Base-by-base conservation (phyloP, 176 grass and related monocot genomes). In the Hyparrhenia diplandra region DNA sequence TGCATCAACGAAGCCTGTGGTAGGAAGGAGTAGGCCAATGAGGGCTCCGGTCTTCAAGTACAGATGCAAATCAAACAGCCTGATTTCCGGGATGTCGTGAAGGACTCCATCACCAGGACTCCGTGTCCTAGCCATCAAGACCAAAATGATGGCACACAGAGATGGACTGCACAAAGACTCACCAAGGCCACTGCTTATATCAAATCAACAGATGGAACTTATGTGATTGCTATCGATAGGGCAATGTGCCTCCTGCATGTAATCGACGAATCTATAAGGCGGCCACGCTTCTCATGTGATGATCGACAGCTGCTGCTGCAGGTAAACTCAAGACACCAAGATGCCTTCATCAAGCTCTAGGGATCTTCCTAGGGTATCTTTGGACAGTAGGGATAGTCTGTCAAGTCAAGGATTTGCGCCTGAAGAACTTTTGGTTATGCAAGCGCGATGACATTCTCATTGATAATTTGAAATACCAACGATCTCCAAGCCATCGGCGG, bases 281-380 rank as follows among this genome's bases (percentile, higher is more conserved):
- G 31, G 7, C 35, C 58, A 13, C 66, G 85, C n/a, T 90, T 92
- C 55, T 96, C 90, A 20, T 90, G 85, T 61, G 85, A 96, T 14
- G 90, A 84, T 31, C 82, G 73, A 42, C 88, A 89, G 9, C 39
- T 92, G 12, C 47, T 47, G 35, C 71, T 34, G 31, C 61, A 52
- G 0, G 16, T 66, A 4, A 71, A 55, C 55, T 10, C 65, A 76
- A 76, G 84, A 68, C 71, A 75, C 52, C 24, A 75, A 61, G 49
- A 96, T 82, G 74, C 71, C 82, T 43, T 58, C 71, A 77, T 60
- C 17, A 92, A 83, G 30, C 70, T 79, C 30, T n/a, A 82, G 54
- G 85, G 93, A 92, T 28, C 78, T 92, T 43, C 90, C 93, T 57
- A 92, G 93, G 62, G 27, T 96, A 29, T 96, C 93, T 63, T 79